Base-by-base conservation (phyloP, 352 stramenopile genomes). In the Saprolegnia diclina region DNA sequence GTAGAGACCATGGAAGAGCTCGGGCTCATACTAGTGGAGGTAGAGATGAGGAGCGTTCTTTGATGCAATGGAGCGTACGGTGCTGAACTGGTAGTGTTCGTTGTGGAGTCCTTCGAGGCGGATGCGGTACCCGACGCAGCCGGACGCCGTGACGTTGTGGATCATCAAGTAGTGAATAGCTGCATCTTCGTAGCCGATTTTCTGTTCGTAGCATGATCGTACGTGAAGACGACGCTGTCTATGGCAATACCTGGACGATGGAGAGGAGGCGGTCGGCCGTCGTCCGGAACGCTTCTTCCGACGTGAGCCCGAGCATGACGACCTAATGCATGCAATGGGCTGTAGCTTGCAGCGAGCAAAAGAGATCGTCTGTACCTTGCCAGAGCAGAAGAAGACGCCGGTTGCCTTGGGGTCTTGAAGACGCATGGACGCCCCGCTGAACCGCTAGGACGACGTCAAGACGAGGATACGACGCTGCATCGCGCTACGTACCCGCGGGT, bases 1-100 rank as follows among this genome's bases (percentile, higher is more conserved):
- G 73, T 99, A 99, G 24, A 99, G 82, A 7, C 97, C 97, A 16
- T 97, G 96, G 79, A 99, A 99, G 19, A 99, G 79, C 74, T 99
- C 97, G 0, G 97, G 97, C 72, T 99, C 97, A 76, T 99, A 99
- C 64, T 88, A 69, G 4, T 29, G 18, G 22, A 1, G 29, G 62
- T 54, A 2, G 35, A 21, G 24, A 48, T 35, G 42, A 10, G 10
- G 9, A 59, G 24, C 9, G n/a, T 40, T 10, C 3, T 16, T 13
- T 3, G 46, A 54, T 5, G 2, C 2, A 5, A 52, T 69, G 22
- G 18, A 5, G 64, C 74, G 45, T 82, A 94, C 85, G 18, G 79
- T 90, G 72, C 79, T 88, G 46, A 91, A 89, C 3, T 79, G 81
- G 19, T 77, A 45, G 21, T 94, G 85, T 13, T 80, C 73, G 45